These are phyloP conservation scores for Macrolepiota albuminosa DNA, from an alignment of 768 basidiomycete genomes.

Conservation along the genomic window DNA sequence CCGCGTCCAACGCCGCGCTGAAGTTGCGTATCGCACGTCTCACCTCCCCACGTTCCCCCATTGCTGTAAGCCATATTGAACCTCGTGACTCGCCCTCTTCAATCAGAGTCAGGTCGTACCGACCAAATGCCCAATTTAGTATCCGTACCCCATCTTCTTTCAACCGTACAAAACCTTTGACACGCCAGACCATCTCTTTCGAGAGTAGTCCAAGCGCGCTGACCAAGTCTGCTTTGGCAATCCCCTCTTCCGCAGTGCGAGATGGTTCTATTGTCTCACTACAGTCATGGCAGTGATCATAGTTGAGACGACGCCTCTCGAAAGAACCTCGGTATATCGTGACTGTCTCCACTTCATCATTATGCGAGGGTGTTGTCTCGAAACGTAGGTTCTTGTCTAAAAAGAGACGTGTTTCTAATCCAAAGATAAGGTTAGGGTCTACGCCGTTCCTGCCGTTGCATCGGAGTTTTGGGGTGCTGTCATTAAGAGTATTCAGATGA, in stretches of 20 bases:
- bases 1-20: constrained; percentile 37
- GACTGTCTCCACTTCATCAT: constrained; percentile 84
- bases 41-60: constrained; percentile 88
- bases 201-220: constrained; percentile 47
- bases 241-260: constrained; percentile 13
- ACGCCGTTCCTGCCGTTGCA: constrained; percentile 62
- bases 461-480: constrained; percentile 80
- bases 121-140: constrained; percentile 93
- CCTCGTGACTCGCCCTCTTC: constrained; percentile 26
- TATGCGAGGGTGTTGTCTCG: constrained; percentile 35
- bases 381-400: constrained; percentile 19
- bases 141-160: constrained; percentile 40
- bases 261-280: constrained; percentile 1
- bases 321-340: constrained; percentile 49
- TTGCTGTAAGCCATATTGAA: constrained; percentile 69
- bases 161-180: constrained; percentile 82
- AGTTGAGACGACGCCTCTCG: constrained; percentile 2
- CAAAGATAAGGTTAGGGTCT: constrained; percentile 78
- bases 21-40: constrained; percentile 51
- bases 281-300: constrained; percentile 9
- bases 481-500: constrained; percentile 86
- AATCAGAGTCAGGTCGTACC: constrained; percentile 55
- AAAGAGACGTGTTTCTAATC: constrained; percentile 84
- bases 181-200: constrained; percentile 71
- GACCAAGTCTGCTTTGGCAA: constrained; percentile 35